Base-by-base conservation (phyloP, 345 rosid genomes). In the Citrus australasica region DNA sequence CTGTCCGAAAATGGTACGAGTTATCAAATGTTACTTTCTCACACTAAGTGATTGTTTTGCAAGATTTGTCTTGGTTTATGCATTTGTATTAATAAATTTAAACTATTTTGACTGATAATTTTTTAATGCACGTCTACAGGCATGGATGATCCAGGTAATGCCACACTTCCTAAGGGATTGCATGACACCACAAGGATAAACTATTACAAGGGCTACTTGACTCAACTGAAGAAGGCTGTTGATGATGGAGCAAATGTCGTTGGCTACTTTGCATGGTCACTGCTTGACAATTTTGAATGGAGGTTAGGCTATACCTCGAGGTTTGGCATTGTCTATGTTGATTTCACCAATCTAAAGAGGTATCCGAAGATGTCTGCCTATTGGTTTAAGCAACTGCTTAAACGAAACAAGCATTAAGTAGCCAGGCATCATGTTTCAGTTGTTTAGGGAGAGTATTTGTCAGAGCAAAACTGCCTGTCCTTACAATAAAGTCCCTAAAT, bases 261-360 rank as follows among this genome's bases (percentile, higher is more conserved):
- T 10, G 99, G 98, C 58, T 96, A 96, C 85, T 96, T 96, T 30
- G 98, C 98, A 0, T 96, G 99, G 99, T 94, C 98, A 2, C 81
- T 96, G 92, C 92, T 96, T 1, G 98, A 96, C 82, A 96, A 96
- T 85, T 96, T 96, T 27, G 98, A 96, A 80, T 96, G 99, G 99
- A 82, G 87, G 77, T 88, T 82, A 46, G 98, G 98, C 71, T 96
- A 96, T 89, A 96, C 98, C 64, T 88, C 99, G 21, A 88, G 98
- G 86, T 96, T 96, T 7, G 98, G 98, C 73, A 94, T 96, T 24
- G 98, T 96, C 33, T 96, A 92, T 80, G 91, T 96, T 59, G 95
- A 96, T 79, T 92, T 79, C 82, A 59, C 67, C 76, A 91, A 78
- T 73, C 88, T 94, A 46, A 90, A 88, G 89, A 89, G 99, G 80